Conservation (phyloP, 345 rosid genomes). For the Gossypium stocksii region DNA sequence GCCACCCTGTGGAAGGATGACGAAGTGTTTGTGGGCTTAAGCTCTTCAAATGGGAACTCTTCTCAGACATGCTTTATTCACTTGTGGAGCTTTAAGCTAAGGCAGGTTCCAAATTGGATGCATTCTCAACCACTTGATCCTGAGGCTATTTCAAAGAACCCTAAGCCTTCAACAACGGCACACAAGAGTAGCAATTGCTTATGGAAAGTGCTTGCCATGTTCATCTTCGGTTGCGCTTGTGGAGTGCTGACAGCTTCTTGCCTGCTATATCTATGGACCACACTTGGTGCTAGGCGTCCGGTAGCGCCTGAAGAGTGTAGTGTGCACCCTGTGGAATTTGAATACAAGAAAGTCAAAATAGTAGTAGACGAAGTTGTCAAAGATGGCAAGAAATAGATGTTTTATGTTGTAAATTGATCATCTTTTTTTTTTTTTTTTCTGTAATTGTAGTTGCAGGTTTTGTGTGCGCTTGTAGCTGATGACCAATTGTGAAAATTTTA, state of each 20-base stretch:
- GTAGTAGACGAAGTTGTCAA: constrained; percentile 39
- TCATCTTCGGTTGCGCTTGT: constrained; percentile 53
- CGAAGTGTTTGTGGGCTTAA: constrained; percentile 55
- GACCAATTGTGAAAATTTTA: constrained; percentile 37
- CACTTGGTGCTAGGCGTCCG: constrained; percentile 52
- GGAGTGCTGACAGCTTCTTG: constrained; percentile 60
- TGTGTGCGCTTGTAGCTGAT: constrained; percentile 38
- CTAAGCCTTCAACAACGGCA: constrained; percentile 22
- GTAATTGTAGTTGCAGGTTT: constrained; percentile 36
- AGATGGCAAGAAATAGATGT: constrained; percentile 42
- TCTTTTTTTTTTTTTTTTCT: constrained; percentile 30
- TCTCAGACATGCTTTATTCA: constrained; percentile 44
- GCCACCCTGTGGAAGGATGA: constrained; percentile 44
- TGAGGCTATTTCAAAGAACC: constrained; percentile 18
- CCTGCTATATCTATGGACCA: constrained; percentile 55
- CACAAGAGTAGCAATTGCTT: constrained; percentile 42
- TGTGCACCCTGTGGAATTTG: constrained; percentile 46
- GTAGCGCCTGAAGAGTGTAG: constrained; percentile 61
- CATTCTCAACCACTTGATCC: constrained; percentile 60
- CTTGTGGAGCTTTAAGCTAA: constrained; percentile 64
- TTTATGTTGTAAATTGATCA: constrained; percentile 53
- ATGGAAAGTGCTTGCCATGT: constrained; percentile 46
- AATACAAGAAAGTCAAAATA: constrained; percentile 59
- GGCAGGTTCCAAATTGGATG: constrained; percentile 41
- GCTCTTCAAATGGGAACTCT: constrained; percentile 53